Percentiles rank a stretch among this genome's conserved stretches.
Evolutionary conservation across 495 filamentous ascomycete genomes (phyloP).

Genomic region (Sporormia fimetaria): DNA sequence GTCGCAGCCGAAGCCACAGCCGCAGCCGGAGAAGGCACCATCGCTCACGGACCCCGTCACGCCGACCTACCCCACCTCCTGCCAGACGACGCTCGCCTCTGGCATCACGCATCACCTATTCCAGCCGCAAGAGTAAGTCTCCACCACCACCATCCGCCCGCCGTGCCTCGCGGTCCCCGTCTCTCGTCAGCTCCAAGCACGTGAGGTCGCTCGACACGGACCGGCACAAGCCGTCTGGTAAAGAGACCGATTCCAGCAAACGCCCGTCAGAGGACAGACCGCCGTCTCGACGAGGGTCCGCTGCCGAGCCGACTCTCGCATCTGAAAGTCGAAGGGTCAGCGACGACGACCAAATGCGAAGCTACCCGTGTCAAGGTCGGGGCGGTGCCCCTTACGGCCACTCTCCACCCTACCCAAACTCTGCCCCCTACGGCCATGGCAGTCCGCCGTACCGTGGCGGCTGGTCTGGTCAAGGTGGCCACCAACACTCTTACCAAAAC

Average conservation of each 20-base stretch:
- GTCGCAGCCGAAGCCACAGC: no score
- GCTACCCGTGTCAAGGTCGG: no score
- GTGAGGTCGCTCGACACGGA: neutral
- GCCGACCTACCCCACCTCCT: constrained; percentile 11
- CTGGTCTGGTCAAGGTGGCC: constrained; percentile 47
- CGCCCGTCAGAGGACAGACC: constrained; percentile 8
- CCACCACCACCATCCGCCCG: constrained; percentile 11
- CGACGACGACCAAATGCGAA: no score
- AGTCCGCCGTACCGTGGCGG: constrained; percentile 51
- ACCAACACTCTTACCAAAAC: constrained; percentile 36
- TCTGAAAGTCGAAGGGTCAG: constrained; percentile 13
- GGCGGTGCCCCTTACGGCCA: no score
- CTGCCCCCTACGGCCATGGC: constrained; percentile 38
- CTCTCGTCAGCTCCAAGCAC: constrained; percentile 5
- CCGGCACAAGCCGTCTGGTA: constrained; percentile 8
- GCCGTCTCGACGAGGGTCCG: constrained; percentile 11
- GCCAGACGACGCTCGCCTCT: constrained; percentile 11
- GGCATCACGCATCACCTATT: neutral
- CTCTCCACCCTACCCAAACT: constrained; percentile 26
- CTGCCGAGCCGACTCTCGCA: constrained; percentile 7
- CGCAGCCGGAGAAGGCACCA: constrained; percentile 2
- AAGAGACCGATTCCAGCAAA: constrained; percentile 14
- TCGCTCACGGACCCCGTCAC: constrained; percentile 20
- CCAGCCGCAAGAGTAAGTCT: constrained; percentile 6
- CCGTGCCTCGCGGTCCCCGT: constrained; percentile 3